These are phyloP conservation scores for Perkinsus olseni DNA, from an alignment of 169 alveolate species.

Conservation along the genomic window DNA sequence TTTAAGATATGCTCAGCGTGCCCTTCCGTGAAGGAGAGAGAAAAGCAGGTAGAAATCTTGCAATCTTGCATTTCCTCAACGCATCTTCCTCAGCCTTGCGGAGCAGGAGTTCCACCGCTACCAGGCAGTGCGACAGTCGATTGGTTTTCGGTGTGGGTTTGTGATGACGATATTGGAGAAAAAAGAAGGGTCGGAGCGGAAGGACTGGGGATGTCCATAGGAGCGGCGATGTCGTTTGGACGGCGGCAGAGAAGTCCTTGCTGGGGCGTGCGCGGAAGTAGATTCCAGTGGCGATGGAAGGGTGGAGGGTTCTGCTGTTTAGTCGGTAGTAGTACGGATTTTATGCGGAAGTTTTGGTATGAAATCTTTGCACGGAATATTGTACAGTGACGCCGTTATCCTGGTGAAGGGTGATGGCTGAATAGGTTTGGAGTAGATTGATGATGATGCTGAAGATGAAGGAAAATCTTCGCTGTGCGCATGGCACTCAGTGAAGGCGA, in stretches of 20 bases:
- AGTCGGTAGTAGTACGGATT: too few relatives aligned
- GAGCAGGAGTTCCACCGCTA: not conserved
- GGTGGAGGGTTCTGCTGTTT: not conserved
- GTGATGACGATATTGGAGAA: not conserved
- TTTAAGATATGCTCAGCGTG: not conserved
- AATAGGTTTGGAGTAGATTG: not conserved
- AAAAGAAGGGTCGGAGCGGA: not conserved
- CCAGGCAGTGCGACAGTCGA: not conserved
- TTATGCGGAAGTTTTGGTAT: not conserved
- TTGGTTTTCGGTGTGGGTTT: not conserved
- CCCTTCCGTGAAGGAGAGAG: not conserved
- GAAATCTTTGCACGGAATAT: not conserved
- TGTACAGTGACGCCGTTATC: not conserved
- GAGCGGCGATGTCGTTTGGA: not conserved
- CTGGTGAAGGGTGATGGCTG: too few relatives aligned
- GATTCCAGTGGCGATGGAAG: not conserved
- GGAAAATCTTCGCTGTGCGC: not conserved
- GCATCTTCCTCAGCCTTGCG: not conserved
- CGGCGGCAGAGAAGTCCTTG: too few relatives aligned
- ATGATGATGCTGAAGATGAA: not conserved
- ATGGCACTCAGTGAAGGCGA: not conserved
- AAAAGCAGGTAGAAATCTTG: not conserved
- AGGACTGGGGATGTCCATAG: not conserved
- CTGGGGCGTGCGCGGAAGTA: not conserved
- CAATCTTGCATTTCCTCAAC: not conserved